Evolutionary conservation across 129 eudicot species (phyloP), one percentile per base, ranked within the genome.

Genomic region (Helichrysum umbraculigerum): DNA sequence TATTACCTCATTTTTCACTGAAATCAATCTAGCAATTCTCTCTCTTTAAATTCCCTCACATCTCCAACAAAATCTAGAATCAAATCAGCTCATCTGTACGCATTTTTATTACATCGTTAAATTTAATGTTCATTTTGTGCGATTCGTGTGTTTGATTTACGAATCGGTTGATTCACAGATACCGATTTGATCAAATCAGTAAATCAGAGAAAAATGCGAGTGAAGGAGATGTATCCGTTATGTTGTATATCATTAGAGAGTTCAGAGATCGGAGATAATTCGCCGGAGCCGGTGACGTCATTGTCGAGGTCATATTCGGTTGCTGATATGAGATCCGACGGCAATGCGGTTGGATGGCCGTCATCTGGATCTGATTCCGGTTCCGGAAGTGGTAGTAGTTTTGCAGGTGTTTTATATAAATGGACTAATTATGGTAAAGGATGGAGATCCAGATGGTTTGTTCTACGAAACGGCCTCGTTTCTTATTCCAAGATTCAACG

Each of bases 361-460:
- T 73, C 79, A 41, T 68, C 81, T 56, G 92, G 97, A 88, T 85
- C 92, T 51, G 97, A 85, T 65, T 77, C 57, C 76, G 77, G 81
- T 58, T 22, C 80, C 70, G 75, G 76, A 14, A 64, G 20, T 68
- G 56, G 62, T 68, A 85, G 66, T 35, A 75, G 92, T 58, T 88
- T 88, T 32, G 98, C 98, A 2, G 98, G 98, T 30, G 79, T 88
- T 0, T 78, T 92, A 0, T 85, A 88, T 72, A 92, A 92, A 58
- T 92, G 98, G 98, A 92, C 96, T 1, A 92, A 92, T 76, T 92
- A 90, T 82, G 92, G 92, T 34, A 92, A 92, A 30, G 96, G 98
- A 0, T 92, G 98, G 98, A 91, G 96, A 92, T 90, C 96, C 74
- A 76, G 98, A 57, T 92, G 98, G 96, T 92, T 92, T 63, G 69